These are phyloP conservation scores for Phytophthora hibernalis DNA, from an alignment of 352 stramenopile genomes.

Conservation along the genomic window DNA sequence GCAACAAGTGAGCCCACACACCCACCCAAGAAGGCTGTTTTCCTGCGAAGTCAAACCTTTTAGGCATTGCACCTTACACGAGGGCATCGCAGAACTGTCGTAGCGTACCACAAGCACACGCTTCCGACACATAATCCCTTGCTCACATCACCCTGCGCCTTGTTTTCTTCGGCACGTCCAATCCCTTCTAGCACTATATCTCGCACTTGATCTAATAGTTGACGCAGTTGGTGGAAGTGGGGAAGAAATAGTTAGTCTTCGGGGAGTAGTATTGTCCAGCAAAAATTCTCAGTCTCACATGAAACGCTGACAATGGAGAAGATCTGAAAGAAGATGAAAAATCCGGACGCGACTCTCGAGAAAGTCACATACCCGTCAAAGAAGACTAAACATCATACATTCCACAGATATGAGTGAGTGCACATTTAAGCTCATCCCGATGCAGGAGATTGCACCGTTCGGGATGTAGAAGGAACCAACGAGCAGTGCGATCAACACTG, in stretches of 20 bases:
- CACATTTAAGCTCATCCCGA: background rate
- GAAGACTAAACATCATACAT: constrained; percentile 45
- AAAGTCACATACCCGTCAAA: constrained; percentile 72
- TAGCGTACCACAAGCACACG: constrained; percentile 30
- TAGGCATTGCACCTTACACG: background rate
- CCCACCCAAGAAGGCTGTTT: constrained; percentile 31
- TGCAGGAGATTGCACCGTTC: constrained; percentile 41
- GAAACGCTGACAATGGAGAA: constrained; percentile 79
- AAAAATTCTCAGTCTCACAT: constrained; percentile 49
- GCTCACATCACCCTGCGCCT: constrained; percentile 7
- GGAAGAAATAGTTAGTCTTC: background rate
- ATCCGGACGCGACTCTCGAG: constrained; percentile 56
- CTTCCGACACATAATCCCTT: constrained; percentile 10
- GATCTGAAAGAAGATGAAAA: constrained; percentile 87
- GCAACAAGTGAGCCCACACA: constrained; percentile 76
- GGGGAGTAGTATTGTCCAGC: background rate
- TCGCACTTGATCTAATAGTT: constrained; percentile 59
- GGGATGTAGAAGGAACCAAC: constrained; percentile 81
- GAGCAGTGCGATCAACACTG: constrained; percentile 57
- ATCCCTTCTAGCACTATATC: constrained; percentile 64
- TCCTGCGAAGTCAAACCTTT: constrained; percentile 19
- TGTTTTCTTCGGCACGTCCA: constrained; percentile 42
- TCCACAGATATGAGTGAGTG: background rate
- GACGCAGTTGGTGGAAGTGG: background rate
- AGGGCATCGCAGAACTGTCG: background rate